Evolutionary conservation across 2,329 filamentous ascomycete genomes (phyloP).

Genomic region (Arthrinium puccinioides): DNA sequence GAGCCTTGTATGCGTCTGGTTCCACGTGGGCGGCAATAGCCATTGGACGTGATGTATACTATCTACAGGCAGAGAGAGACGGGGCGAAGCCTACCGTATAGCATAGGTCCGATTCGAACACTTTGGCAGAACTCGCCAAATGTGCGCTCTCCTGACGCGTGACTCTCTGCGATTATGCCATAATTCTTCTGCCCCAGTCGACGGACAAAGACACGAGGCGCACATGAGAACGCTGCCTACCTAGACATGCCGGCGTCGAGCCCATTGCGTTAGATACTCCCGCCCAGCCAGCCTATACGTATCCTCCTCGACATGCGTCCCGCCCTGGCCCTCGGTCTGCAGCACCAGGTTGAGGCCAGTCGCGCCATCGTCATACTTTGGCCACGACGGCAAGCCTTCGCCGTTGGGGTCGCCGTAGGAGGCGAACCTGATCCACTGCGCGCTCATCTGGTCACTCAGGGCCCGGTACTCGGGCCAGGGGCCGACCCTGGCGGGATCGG

Average conservation of each 20-base stretch:
- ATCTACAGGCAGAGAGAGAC: no score
- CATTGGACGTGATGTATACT: no score
- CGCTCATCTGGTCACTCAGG: constrained; percentile 39
- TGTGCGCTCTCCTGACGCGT: no score
- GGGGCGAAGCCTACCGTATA: no score
- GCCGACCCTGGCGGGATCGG: constrained; percentile 38
- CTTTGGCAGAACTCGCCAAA: no score
- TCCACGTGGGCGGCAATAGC: no score
- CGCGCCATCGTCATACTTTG: constrained; percentile 16
- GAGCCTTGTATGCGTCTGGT: no score
- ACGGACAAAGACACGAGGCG: no score
- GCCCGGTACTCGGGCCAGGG: constrained; percentile 31
- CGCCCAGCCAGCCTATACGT: constrained; percentile 23
- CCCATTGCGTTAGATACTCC: constrained; percentile 22
- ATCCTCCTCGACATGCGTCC: constrained; percentile 22
- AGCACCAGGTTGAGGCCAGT: constrained; percentile 22
- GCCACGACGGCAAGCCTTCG: constrained; percentile 17
- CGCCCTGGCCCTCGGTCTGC: constrained; percentile 20
- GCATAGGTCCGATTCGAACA: no score
- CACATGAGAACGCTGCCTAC: no score
- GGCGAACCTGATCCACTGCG: constrained; percentile 45
- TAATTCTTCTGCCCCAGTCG: no score
- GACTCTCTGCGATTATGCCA: no score
- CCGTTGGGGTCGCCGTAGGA: constrained; percentile 36
- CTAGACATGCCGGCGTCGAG: constrained; percentile 15